Evolutionary conservation across 148 eudicot species (phyloP), one percentile per base, ranked within the genome.

Genomic region (Polygonum aviculare): DNA sequence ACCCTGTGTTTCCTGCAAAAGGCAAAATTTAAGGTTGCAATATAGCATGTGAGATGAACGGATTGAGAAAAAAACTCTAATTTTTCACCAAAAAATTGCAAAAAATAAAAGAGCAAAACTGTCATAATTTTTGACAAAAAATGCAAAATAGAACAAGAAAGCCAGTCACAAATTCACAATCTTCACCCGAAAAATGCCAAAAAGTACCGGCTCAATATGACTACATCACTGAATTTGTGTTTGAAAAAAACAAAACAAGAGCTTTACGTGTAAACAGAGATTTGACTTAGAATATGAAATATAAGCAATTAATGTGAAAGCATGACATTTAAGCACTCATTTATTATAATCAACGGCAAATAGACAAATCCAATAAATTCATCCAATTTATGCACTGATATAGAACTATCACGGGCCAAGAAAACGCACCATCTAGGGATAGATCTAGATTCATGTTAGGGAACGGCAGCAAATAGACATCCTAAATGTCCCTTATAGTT

Each of bases 1-100:
- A 98, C 10, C 99, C 99, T 73, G 89, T 94, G 73, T 96, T 96
- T 38, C 99, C 99, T 93, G 84, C 78, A 80, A 19, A 81, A 50
- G 4, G n/a, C 15, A 65, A 4, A 65, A 57, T 21, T 10, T 57
- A 21, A 9, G 35, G 35, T 22, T 57, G 19, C 31, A 21, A 57
- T 1, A 21, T 57, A 3, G 63, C 63, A 57, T 21, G 63, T 3
- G 10, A 57, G 2, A 21, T 7, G 39, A 63, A 60, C 63, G 22
- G 21, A 57, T 6, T n/a, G 9, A 19, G 35, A 21, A 57, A 57
- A 33, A 57, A 33, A 21, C 9, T 18, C 8, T 14, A 16, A 51
- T 12, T 6, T 44, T 21, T 57, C 11, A 19, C 9, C 63, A 57
- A 57, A 57, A 21, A 19, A 5, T 7, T 57, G 63, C 8, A 8